Percentiles rank a stretch among this genome's conserved stretches.
phyloP scores from a whole-genome alignment of 495 filamentous ascomycete genomes.

The Penicillium soppii region DNA sequence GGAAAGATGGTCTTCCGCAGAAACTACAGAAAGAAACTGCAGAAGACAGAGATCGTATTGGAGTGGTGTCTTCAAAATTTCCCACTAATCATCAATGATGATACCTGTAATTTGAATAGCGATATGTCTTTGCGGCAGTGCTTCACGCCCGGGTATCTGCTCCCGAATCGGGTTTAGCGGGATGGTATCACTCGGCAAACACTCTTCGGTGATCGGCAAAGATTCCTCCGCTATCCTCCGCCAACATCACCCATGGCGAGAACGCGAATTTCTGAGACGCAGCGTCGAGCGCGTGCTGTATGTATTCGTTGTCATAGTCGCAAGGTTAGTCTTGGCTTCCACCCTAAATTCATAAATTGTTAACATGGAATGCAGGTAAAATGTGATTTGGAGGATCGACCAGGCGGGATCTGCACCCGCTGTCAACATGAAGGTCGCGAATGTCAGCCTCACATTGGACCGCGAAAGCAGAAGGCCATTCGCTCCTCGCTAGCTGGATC shows the following conservation, averaged over 20 bases:
- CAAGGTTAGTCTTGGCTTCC: conserved; percentile 6
- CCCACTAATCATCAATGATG: no score
- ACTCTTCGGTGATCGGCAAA: neutral
- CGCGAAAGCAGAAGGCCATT: conserved; percentile 4
- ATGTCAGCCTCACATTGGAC: conserved; percentile 10
- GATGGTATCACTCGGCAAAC: no score
- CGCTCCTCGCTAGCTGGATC: neutral
- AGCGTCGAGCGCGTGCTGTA: conserved; percentile 11
- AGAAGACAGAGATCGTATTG: no score
- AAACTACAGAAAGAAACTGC: no score
- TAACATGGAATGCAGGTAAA: conserved; percentile 3
- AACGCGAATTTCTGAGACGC: neutral
- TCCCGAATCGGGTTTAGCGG: no score
- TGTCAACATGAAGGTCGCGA: conserved; percentile 3
- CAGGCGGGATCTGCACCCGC: conserved; percentile 5
- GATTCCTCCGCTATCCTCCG: neutral
- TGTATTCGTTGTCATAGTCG: conserved; percentile 14
- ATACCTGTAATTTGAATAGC: no score
- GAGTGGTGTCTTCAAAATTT: no score
- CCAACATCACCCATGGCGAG: neutral
- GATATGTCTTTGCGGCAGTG: no score
- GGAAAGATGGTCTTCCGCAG: no score
- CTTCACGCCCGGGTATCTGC: no score
- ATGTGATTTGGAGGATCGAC: conserved; percentile 13
- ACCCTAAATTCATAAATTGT: neutral